Percentiles rank a stretch among this genome's conserved stretches.
Conservation (phyloP, 169 alveolate species). For the Eimeria praecox region DNA sequence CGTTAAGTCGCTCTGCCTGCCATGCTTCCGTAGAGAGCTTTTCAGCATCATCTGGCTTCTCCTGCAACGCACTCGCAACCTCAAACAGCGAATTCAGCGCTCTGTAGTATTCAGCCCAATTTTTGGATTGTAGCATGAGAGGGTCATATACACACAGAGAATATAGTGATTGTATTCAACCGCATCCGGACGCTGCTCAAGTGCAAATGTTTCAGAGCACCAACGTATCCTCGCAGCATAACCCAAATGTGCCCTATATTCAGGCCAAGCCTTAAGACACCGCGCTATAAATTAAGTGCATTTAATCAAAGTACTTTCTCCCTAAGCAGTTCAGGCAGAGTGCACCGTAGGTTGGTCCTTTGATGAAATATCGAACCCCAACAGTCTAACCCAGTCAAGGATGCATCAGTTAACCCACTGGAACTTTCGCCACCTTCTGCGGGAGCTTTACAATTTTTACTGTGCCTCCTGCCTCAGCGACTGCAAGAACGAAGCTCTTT, state of each 20-base stretch:
- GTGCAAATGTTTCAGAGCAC: neutral
- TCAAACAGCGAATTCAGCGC: neutral
- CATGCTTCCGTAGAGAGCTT: conserved; percentile 59
- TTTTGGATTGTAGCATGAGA: neutral
- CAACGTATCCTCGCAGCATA: neutral
- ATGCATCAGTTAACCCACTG: neutral
- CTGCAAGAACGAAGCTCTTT: conserved; percentile 67
- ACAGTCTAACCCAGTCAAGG: neutral
- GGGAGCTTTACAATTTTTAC: conserved; percentile 68
- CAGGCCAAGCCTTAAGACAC: neutral
- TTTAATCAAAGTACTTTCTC: neutral
- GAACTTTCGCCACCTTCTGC: conserved; percentile 37
- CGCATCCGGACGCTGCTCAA: neutral
- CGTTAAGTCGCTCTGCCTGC: conserved; percentile 72
- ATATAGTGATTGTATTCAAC: neutral
- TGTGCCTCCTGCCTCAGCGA: conserved; percentile 70
- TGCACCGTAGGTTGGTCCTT: neutral
- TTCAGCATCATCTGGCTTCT: conserved; percentile 56
- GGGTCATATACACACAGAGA: neutral
- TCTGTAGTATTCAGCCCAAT: neutral
- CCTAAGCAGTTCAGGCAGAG: neutral
- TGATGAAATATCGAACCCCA: neutral
- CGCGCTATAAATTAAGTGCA: neutral
- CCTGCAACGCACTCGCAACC: conserved; percentile 14
- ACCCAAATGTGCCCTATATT: neutral